phyloP scores from a whole-genome alignment of 495 filamentous ascomycete genomes.

The Staphylotrichum longicolle region DNA sequence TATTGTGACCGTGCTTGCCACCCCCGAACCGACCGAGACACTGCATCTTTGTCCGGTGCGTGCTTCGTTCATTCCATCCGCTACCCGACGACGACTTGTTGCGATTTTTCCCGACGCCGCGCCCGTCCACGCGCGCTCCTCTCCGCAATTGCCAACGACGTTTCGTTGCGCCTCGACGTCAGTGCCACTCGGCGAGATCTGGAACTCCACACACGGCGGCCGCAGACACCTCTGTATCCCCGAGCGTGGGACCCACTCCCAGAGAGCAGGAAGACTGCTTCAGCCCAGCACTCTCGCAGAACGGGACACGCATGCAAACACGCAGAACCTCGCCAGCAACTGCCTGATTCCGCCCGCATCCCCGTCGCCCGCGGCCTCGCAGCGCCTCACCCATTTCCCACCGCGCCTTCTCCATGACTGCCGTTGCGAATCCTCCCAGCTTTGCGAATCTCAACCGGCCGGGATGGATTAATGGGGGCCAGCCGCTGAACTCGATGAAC shows the following conservation, averaged over 20 bases:
- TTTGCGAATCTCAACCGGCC: conserved; percentile 67
- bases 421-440: conserved; percentile 89
- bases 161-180: conserved; percentile 24
- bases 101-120: not conserved
- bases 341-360: conserved; percentile 24
- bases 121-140: conserved; percentile 9
- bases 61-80: conserved; percentile 7
- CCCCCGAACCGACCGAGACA: conserved; percentile 13
- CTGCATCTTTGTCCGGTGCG: conserved; percentile 15
- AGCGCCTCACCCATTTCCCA: conserved; percentile 19
- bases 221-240: conserved; percentile 18
- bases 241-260: conserved; percentile 12
- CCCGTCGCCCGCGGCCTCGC: conserved; percentile 40
- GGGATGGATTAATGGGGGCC: conserved; percentile 72
- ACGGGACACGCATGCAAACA: conserved; percentile 19
- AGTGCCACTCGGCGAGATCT: conserved; percentile 22
- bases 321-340: conserved; percentile 17
- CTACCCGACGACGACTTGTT: not conserved
- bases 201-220: conserved; percentile 21
- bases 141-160: conserved; percentile 18
- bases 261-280: conserved; percentile 19
- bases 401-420: conserved; percentile 70
- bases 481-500: conserved; percentile 76
- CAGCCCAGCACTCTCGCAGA: conserved; percentile 8
- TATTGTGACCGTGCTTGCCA: conserved; percentile 21